Base-by-base conservation (phyloP, 305 asterid genomes). In the Fraxinus platypoda region DNA sequence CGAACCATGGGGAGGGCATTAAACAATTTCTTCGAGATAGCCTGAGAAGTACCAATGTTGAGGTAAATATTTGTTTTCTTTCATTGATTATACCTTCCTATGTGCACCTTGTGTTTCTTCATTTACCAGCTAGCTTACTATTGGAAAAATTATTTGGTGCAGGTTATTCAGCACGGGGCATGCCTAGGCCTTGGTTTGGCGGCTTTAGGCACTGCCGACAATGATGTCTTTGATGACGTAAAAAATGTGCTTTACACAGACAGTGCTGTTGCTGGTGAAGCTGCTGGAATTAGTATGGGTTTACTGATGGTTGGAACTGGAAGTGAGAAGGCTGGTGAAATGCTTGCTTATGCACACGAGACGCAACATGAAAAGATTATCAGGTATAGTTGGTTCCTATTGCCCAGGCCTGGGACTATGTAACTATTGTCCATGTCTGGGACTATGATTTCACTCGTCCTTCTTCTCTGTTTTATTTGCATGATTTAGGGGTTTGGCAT, bases 131-230 rank as follows among this genome's bases (percentile, higher is more conserved):
- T 64, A 62, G 75, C 75, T 84, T 59, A 62, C 75, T 19, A 12
- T 73, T 72, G 59, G 74, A 66, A 59, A 31, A 74, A 26, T 72
- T 64, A 37, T 28, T 79, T 83, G 75, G 64, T 83, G 86, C 94
- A 95, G 99, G 98, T 97, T 85, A 94, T 97, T 89, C 99, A 97
- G 90, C 98, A 97, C 43, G 99, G 99, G 86, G 99, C 98, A 78
- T 97, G 99, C 89, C 93, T 97, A n/a, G 99, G 99, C 81, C 99
- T 97, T 86, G 99, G 99, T 81, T 87, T 95, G 90, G 98, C 99
- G 74, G 95, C 99, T 28, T 83, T 97, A 80, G 99, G 98, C 77
- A 97, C 98, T 77, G 99, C 99, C 70, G 99, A 95, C 84, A 94
- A 90, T 81, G 97, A 97, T 17, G 90, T 95, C 62, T 97, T 92